A percentile compares a stretch with the other conserved stretches of the same genome.
These are phyloP conservation scores for Fusarium sambucinum DNA, from an alignment of 2,329 filamentous ascomycete species.

Conservation along the genomic window DNA sequence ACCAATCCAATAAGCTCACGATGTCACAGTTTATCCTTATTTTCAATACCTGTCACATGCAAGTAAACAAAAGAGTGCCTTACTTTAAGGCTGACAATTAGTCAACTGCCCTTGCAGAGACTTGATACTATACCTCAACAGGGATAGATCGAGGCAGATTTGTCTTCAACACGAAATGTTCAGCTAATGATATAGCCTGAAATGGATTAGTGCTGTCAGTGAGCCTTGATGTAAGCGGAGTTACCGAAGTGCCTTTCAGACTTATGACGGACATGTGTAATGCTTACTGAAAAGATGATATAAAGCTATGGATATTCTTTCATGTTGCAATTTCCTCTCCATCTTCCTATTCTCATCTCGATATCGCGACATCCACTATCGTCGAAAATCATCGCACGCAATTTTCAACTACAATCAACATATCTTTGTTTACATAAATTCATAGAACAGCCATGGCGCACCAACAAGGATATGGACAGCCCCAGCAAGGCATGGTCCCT, in stretches of 20 bases:
- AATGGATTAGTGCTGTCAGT: neutral
- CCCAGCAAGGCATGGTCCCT: neutral
- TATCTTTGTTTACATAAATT: rapidly evolving
- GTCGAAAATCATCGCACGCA: rapidly evolving
- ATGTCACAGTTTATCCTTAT: neutral
- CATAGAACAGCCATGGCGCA: neutral
- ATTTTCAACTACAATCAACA: neutral
- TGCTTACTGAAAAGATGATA: rapidly evolving
- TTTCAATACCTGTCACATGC: neutral
- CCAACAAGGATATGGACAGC: neutral
- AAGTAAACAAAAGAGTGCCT: neutral
- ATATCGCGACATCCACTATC: rapidly evolving
- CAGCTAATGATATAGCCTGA: neutral
- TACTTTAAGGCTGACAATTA: neutral
- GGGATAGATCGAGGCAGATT: neutral
- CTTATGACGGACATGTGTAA: neutral
- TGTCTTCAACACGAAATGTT: neutral
- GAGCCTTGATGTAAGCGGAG: neutral
- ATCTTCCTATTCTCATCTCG: rapidly evolving
- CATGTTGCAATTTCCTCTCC: no score
- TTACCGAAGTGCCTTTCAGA: neutral
- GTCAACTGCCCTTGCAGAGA: no score
- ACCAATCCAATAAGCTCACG: neutral
- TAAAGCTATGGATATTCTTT: rapidly evolving
- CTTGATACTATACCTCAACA: neutral